A percentile compares a stretch with the other conserved stretches of the same genome.
Evolutionary conservation across 352 stramenopile species (phyloP).

Genomic region (Pythium scleroteichum): DNA sequence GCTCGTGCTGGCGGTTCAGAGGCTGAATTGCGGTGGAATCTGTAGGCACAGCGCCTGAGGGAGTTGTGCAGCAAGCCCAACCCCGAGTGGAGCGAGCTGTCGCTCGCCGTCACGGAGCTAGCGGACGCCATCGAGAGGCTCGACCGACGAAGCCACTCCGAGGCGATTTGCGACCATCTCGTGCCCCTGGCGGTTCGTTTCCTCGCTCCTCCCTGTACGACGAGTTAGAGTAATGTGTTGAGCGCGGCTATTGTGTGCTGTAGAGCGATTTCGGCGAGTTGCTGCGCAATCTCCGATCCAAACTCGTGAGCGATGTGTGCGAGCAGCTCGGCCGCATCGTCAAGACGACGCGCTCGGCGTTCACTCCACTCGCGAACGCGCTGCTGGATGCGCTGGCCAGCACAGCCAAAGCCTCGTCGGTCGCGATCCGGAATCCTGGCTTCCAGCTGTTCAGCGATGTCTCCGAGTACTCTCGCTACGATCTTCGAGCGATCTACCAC

Average conservation of each 20-base stretch:
- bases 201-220: neutral
- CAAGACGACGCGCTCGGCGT: constrained; percentile 41
- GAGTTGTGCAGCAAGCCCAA: constrained; percentile 14
- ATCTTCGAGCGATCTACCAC: constrained; percentile 48
- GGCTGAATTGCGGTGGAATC: neutral
- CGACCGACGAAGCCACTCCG: constrained; percentile 15
- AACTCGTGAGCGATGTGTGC: constrained; percentile 54
- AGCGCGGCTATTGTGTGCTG: neutral
- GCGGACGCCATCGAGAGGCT: constrained; percentile 49
- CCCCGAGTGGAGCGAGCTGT: constrained; percentile 46
- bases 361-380: constrained; percentile 57
- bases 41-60: constrained; percentile 21
- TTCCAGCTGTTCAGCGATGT: constrained; percentile 50
- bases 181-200: constrained; percentile 47
- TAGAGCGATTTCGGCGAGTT: constrained; percentile 46
- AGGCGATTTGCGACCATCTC: constrained; percentile 40
- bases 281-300: constrained; percentile 49
- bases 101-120: constrained; percentile 42
- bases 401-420: constrained; percentile 57
- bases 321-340: constrained; percentile 49
- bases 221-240: neutral
- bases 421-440: constrained; percentile 51
- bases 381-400: constrained; percentile 47
- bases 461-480: constrained; percentile 62
- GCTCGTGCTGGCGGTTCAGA: no score